These are phyloP conservation scores for Sambucus nigra DNA, from an alignment of 129 eudicot species.

Conservation along the genomic window DNA sequence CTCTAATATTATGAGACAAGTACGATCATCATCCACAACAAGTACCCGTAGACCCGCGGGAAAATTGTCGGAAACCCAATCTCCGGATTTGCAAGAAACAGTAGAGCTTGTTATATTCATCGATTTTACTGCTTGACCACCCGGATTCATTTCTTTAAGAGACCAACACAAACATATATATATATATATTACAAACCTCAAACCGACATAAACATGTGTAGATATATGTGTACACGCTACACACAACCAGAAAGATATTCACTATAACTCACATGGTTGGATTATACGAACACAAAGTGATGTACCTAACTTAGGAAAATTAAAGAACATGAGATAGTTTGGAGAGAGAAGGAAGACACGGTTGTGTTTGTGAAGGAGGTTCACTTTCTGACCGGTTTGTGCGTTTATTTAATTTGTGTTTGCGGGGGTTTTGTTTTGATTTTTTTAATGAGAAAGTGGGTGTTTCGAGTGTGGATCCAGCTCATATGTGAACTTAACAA, in stretches of 20 bases:
- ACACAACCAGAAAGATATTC: conserved; percentile 6
- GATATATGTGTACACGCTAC: no score
- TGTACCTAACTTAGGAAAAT: no score
- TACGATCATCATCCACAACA: conserved; percentile 93
- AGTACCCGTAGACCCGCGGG: conserved; percentile 92
- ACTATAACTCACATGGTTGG: conserved; percentile 11
- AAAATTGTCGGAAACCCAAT: conserved; percentile 49
- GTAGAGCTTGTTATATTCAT: conserved; percentile 38
- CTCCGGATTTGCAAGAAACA: conserved; percentile 43
- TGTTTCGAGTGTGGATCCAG: conserved; percentile 83
- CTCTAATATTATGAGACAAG: conserved; percentile 66
- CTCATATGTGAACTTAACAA: conserved; percentile 60
- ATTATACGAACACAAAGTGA: no score
- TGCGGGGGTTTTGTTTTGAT: background rate
- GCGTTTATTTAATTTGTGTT: background rate
- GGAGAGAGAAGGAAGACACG: conserved; percentile 27
- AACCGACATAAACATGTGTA: no score
- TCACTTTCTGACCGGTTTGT: conserved; percentile 13
- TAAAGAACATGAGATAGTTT: no score
- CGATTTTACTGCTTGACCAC: conserved; percentile 23
- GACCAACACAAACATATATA: background rate
- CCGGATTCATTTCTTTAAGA: conserved; percentile 42
- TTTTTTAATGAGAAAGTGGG: conserved; percentile 41
- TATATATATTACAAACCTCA: background rate
- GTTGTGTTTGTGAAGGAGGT: conserved; percentile 32